These are phyloP conservation scores for Fabrea salina DNA, from an alignment of 169 alveolate species.

Conservation along the genomic window DNA sequence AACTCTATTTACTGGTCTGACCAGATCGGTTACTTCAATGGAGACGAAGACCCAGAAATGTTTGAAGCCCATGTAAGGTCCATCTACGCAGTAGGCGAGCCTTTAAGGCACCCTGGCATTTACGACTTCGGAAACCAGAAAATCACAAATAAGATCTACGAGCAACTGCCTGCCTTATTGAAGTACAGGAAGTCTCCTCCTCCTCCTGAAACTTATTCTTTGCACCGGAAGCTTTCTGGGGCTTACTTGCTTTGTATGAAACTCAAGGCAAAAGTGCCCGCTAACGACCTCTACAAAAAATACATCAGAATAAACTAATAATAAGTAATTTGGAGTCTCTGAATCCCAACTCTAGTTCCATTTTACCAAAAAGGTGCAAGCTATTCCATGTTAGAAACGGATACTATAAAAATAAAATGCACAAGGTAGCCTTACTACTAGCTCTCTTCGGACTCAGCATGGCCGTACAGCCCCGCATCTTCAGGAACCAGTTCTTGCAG, in stretches of 20 bases:
- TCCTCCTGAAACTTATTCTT: constrained; percentile 68
- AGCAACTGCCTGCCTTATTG: constrained; percentile 60
- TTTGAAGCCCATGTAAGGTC: constrained; percentile 61
- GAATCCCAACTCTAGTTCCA: no score
- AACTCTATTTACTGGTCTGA: constrained; percentile 37
- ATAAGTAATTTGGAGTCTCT: no score
- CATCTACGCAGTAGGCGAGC: constrained; percentile 69
- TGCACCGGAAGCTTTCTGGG: constrained; percentile 72
- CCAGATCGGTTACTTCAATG: constrained; percentile 61
- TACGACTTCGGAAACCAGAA: constrained; percentile 59
- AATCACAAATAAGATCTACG: constrained; percentile 48
- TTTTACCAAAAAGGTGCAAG: no score
- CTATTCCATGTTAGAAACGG: no score
- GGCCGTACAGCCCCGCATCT: no score
- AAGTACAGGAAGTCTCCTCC: constrained; percentile 73
- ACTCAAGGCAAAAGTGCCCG: constrained; percentile 42
- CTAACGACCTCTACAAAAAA: constrained; percentile 18
- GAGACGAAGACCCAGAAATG: constrained; percentile 67
- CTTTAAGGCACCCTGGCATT: constrained; percentile 51
- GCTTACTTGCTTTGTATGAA: constrained; percentile 56
- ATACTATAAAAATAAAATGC: no score
- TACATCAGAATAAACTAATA: no score
- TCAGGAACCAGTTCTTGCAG: background rate
- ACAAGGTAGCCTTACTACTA: no score
- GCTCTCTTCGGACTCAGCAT: no score